A percentile compares a stretch with the other conserved stretches of the same genome.
Conservation (phyloP, 176 grass and related monocot genomes). For the Elymus sibiricus region DNA sequence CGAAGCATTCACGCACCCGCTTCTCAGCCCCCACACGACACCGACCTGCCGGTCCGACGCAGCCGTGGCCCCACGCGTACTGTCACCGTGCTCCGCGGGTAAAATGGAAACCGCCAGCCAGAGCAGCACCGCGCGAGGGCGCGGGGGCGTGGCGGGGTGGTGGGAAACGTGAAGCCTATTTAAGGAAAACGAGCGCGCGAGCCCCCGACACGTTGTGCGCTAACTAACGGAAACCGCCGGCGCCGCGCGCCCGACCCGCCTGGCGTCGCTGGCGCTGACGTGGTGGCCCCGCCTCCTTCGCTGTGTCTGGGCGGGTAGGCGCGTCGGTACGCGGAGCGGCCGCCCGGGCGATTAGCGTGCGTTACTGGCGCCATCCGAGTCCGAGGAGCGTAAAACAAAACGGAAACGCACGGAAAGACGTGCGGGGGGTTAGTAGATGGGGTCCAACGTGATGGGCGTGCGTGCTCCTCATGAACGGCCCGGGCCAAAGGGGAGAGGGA, state of each 20-base stretch:
- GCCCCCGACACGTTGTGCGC: slow-evolving; percentile 22
- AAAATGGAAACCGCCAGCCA: neutral
- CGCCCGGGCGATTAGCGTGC: neutral
- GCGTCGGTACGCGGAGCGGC: neutral
- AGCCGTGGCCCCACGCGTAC: accelerated
- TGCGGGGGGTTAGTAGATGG: neutral
- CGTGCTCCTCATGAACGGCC: neutral
- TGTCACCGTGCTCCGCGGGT: neutral
- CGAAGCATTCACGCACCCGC: neutral
- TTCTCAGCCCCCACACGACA: accelerated
- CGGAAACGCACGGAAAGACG: slow-evolving; percentile 18
- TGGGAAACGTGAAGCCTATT: slow-evolving; percentile 47
- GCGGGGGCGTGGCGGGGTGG: neutral
- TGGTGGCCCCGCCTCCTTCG: neutral
- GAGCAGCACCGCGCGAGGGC: neutral
- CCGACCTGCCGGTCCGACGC: accelerated
- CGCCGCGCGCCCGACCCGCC: neutral
- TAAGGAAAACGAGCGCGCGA: slow-evolving; percentile 43
- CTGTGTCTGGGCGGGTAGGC: neutral
- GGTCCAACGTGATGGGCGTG: slow-evolving; percentile 20
- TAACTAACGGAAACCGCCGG: neutral
- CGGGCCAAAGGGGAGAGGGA: no score
- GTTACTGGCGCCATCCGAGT: neutral
- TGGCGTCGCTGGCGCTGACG: neutral
- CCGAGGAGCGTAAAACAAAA: neutral